phyloP scores from a whole-genome alignment of 768 basidiomycete species.

The Heimioporus sp. region DNA sequence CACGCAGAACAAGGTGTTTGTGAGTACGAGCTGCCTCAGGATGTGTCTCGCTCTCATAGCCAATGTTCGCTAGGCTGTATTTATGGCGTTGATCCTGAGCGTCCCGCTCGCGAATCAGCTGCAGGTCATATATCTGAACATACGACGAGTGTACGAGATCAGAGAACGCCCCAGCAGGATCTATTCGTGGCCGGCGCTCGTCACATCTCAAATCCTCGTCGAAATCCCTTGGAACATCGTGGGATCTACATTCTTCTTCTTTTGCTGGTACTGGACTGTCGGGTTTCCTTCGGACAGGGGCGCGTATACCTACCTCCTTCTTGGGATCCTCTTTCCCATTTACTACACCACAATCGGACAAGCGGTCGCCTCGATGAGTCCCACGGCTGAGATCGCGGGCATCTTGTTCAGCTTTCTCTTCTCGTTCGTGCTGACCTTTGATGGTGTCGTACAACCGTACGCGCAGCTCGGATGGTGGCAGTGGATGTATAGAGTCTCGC shows the following conservation, averaged over 20 bases:
- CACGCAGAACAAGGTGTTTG: constrained; percentile 66
- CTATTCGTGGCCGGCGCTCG: constrained; percentile 62
- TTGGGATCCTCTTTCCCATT: constrained; percentile 52
- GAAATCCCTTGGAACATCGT: constrained; percentile 64
- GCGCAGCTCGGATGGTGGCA: constrained; percentile 62
- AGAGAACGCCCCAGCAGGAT: constrained; percentile 64
- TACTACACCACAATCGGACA: constrained; percentile 64
- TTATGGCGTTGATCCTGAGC: constrained; percentile 50
- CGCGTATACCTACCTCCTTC: constrained; percentile 58
- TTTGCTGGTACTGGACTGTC: constrained; percentile 72
- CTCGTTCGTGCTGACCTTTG: constrained; percentile 63
- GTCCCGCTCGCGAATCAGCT: constrained; percentile 62
- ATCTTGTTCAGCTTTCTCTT: constrained; percentile 58
- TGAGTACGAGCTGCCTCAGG: constrained; percentile 30
- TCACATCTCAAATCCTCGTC: constrained; percentile 53
- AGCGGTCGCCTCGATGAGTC: constrained; percentile 58
- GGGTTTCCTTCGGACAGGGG: constrained; percentile 53
- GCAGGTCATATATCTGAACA: constrained; percentile 56
- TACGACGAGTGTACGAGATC: constrained; percentile 62
- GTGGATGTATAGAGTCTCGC: constrained; percentile 64
- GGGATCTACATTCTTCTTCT: constrained; percentile 55
- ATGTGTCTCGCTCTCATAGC: neutral
- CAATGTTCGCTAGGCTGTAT: constrained; percentile 41
- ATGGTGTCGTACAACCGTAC: constrained; percentile 69
- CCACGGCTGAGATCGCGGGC: constrained; percentile 58